Evolutionary conservation across 306 rosid species (phyloP).

Genomic region (Mimosa bimucronata): DNA sequence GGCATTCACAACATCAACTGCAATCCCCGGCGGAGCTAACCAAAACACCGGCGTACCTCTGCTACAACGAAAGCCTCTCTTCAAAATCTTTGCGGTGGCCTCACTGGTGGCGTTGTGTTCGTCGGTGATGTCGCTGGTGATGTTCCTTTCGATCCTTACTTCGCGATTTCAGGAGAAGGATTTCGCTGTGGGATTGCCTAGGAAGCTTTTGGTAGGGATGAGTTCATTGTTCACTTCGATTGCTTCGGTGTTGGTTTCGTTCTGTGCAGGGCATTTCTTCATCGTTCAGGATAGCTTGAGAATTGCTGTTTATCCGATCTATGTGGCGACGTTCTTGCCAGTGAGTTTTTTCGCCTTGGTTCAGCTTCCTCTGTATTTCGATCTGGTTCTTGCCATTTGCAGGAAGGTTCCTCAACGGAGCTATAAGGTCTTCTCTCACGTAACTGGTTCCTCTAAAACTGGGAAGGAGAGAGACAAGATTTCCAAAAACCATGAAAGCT

Average conservation of each 20-base stretch:
- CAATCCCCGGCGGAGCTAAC: slow-evolving; percentile 58
- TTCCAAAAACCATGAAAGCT: neutral
- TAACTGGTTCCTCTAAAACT: neutral
- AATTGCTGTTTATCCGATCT: slow-evolving; percentile 46
- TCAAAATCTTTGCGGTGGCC: slow-evolving; percentile 46
- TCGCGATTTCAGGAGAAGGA: slow-evolving; percentile 57
- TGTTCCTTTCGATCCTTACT: slow-evolving; percentile 53
- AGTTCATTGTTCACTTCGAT: slow-evolving; percentile 47
- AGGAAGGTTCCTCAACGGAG: slow-evolving; percentile 56
- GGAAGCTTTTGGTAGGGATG: slow-evolving; percentile 56
- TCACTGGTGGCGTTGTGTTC: slow-evolving; percentile 61
- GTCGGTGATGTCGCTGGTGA: slow-evolving; percentile 52
- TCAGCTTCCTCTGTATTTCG: slow-evolving; percentile 55
- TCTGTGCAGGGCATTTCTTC: slow-evolving; percentile 52
- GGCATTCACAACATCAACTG: slow-evolving; percentile 62
- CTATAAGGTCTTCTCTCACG: slow-evolving; percentile 35
- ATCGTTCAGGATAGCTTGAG: slow-evolving; percentile 33
- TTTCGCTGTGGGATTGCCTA: slow-evolving; percentile 46
- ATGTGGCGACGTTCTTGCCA: slow-evolving; percentile 47
- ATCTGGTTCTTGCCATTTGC: slow-evolving; percentile 39
- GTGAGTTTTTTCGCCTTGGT: slow-evolving; percentile 47
- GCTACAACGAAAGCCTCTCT: slow-evolving; percentile 36
- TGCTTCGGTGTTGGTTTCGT: slow-evolving; percentile 44
- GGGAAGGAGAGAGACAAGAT: neutral
- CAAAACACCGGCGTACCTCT: slow-evolving; percentile 46